A percentile compares a stretch with the other conserved stretches of the same genome.
Evolutionary conservation across 805 yeast genomes (phyloP).

Genomic region (Candida boleticola): DNA sequence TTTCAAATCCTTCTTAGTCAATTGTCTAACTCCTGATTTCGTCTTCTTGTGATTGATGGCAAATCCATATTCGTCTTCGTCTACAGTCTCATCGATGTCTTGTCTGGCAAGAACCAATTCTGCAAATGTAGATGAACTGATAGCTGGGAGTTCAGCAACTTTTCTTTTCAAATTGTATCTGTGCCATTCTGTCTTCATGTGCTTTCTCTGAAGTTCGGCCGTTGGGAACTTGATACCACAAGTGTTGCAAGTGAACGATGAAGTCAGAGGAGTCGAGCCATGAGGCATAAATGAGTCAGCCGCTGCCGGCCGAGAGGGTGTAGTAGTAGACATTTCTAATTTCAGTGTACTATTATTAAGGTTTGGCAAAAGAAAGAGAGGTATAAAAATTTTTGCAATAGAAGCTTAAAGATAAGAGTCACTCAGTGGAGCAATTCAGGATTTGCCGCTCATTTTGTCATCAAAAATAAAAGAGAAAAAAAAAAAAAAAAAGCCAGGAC

Average conservation of each 20-base stretch:
- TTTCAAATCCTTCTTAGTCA: conserved; percentile 40
- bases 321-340: too few relatives aligned
- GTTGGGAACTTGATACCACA: conserved; percentile 38
- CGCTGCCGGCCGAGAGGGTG: too few relatives aligned
- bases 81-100: conserved; percentile 15
- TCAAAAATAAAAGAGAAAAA: too few relatives aligned
- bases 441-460: too few relatives aligned
- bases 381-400: too few relatives aligned
- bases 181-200: conserved; percentile 48
- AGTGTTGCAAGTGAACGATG: conserved; percentile 38
- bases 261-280: conserved; percentile 21
- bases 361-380: too few relatives aligned
- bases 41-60: conserved; percentile 29
- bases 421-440: too few relatives aligned
- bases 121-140: conserved; percentile 65
- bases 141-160: conserved; percentile 62
- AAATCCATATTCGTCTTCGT: conserved; percentile 59
- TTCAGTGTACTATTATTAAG: too few relatives aligned
- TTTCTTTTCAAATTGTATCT: conserved; percentile 43
- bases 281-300: conserved; percentile 16
- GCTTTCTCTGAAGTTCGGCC: conserved; percentile 38
- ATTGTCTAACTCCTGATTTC: conserved; percentile 25
- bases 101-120: conserved; percentile 53
- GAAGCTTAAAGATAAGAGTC: too few relatives aligned
- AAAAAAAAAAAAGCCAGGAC: too few relatives aligned